These are phyloP conservation scores for Trichoderma reesei DNA, from an alignment of 495 filamentous ascomycete species.

Conservation along the genomic window DNA sequence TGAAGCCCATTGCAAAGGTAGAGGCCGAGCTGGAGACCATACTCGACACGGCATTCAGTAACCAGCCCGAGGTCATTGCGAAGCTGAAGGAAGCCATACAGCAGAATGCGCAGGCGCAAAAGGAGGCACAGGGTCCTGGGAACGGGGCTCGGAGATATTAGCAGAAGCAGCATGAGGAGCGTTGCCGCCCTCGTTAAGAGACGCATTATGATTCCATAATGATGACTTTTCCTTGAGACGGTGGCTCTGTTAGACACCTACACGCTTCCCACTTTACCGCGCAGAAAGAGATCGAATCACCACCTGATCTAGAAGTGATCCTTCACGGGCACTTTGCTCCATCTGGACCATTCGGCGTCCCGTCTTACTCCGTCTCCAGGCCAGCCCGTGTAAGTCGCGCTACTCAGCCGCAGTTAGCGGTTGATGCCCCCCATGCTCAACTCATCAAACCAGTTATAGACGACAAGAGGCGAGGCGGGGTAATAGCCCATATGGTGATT, in stretches of 20 bases:
- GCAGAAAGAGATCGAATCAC: too few species aligned
- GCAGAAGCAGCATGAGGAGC: neutral
- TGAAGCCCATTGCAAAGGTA: slow-evolving; percentile 28
- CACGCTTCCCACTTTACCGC: too few species aligned
- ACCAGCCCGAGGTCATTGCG: slow-evolving; percentile 35
- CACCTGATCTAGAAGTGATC: too few species aligned
- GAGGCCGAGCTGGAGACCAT: slow-evolving; percentile 39
- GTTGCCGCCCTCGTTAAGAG: neutral
- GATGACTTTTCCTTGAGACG: neutral
- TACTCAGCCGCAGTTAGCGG: neutral
- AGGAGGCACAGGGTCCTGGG: slow-evolving; percentile 22
- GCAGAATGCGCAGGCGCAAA: slow-evolving; percentile 31
- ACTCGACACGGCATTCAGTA: slow-evolving; percentile 33
- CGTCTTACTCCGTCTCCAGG: neutral
- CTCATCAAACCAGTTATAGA: neutral
- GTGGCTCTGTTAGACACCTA: neutral
- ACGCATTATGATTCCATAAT: neutral
- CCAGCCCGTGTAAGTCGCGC: neutral
- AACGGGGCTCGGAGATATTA: slow-evolving; percentile 18
- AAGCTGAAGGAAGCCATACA: slow-evolving; percentile 43
- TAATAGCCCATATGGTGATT: neutral
- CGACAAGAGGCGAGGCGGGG: neutral
- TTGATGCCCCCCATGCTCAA: neutral
- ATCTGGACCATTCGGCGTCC: neutral
- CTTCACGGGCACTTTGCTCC: neutral